Base-by-base conservation (phyloP, 1,139 yeast genomes). In the Zygosaccharomyces pseudobailii region DNA sequence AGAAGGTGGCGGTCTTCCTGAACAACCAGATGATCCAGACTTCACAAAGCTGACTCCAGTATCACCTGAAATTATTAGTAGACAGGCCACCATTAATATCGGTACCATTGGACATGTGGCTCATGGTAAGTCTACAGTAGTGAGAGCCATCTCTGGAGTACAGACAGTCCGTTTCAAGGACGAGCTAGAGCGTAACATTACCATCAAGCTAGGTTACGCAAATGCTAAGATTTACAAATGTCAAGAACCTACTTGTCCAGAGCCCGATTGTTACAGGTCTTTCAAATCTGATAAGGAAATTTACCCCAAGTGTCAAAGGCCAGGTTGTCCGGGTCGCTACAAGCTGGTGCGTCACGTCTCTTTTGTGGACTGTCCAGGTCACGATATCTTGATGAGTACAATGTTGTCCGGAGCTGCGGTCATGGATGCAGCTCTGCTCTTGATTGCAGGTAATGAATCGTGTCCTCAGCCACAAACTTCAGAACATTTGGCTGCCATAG, bases 341-440 rank as follows among this genome's bases (percentile, higher is more conserved):
- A 79, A 80, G 63, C 77, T 94, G 58, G 82, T 89, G 43, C 88
- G 99, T 72, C 99, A 94, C 68, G 98, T 94, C 48, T 89, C 97
- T 6, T 94, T 94, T 63, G 98, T 94, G 52, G 99, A 94, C 76
- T 94, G 98, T 76, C 99, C 99, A 51, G 99, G 98, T 69, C 99
- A 94, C 87, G 99, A 94, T 78, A 92, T 94, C 76, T 84, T 94
- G 70, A 94, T 94, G 98, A 89, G 97, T 79, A 94, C 98, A 59
- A 94, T 94, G 99, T 84, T 94, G 80, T 90, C 97, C 43, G 99
- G 99, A 69, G 99, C 99, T 36, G 99, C 99, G 13, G 98, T 94
- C 58, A 94, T 94, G 99, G 99, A 94, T 71, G 99, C 98, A 49
- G 99, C 99, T 10, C 76, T 94, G 55, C 75, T 94, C 64, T 79